phyloP scores from a whole-genome alignment of 306 rosid species.

The barrel medic (Medicago truncatula) region DNA sequence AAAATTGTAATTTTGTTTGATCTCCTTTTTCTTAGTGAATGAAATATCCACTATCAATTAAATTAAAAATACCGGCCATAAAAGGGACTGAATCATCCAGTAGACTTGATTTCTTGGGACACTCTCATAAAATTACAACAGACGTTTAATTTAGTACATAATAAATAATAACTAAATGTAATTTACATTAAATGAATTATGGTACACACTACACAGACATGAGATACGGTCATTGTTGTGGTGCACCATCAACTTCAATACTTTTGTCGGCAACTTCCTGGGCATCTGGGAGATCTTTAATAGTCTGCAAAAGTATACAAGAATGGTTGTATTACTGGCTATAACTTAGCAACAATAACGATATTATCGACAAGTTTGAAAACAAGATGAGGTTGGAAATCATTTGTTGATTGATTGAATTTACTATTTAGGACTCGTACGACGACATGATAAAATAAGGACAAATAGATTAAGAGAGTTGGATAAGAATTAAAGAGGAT shows the following conservation, averaged over 20 bases:
- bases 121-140: constrained; percentile 12
- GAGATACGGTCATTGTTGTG: constrained; percentile 33
- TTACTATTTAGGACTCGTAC: background rate
- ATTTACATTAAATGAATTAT: constrained; percentile 11
- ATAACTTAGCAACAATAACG: background rate
- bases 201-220: constrained; percentile 8
- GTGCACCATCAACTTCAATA: constrained; percentile 35
- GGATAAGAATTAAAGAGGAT: background rate
- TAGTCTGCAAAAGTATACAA: constrained; percentile 53
- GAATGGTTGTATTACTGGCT: background rate
- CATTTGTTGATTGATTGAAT: background rate
- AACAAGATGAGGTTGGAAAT: background rate
- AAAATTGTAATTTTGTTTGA: background rate
- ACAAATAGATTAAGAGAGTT: background rate
- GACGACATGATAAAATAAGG: background rate
- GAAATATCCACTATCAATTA: background rate
- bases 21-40: background rate
- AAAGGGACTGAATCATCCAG: background rate
- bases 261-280: constrained; percentile 38
- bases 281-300: constrained; percentile 60
- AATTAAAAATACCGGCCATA: background rate
- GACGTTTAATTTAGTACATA: background rate
- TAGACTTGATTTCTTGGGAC: background rate
- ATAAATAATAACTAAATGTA: constrained; percentile 3
- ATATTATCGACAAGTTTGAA: background rate